Conservation (phyloP, 179 eudicot species). For the Beta macrorhiza region DNA sequence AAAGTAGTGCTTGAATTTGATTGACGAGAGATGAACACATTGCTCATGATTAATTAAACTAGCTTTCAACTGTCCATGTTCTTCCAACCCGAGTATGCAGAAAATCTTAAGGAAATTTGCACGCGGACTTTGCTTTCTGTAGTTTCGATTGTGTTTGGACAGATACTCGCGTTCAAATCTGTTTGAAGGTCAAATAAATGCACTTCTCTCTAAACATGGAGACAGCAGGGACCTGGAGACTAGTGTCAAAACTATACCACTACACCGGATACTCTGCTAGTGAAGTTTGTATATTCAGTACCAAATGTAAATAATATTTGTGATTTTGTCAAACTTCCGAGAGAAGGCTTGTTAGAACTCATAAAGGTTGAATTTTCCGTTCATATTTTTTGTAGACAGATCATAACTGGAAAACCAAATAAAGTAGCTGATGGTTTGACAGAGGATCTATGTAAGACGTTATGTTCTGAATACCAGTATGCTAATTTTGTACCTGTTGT, state of each 20-base stretch:
- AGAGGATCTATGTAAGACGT: constrained; percentile 7
- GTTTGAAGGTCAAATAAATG: constrained; percentile 20
- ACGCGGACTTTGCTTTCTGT: not conserved
- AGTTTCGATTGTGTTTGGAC: not conserved
- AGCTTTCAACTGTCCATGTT: not conserved
- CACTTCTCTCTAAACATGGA: not conserved
- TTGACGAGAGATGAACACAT: constrained; percentile 26
- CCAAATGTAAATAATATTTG: constrained; percentile 15
- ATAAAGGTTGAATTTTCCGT: not conserved
- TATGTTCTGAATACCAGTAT: not conserved
- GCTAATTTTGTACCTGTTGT: not conserved
- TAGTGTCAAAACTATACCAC: not conserved
- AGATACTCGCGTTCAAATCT: not conserved
- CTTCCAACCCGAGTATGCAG: not conserved
- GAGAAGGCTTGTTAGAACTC: not conserved
- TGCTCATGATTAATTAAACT: not conserved
- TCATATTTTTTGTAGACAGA: not conserved
- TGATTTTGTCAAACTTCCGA: not conserved
- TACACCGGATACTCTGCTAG: not conserved
- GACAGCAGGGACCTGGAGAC: not conserved
- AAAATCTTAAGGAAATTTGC: not conserved
- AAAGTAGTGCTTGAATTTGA: constrained; percentile 91
- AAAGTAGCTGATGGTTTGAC: constrained; percentile 6
- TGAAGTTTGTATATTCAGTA: constrained; percentile 11
- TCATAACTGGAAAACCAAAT: not conserved